Conservation (phyloP, 2,329 filamentous ascomycete species). For the Neonectria coccinea region DNA sequence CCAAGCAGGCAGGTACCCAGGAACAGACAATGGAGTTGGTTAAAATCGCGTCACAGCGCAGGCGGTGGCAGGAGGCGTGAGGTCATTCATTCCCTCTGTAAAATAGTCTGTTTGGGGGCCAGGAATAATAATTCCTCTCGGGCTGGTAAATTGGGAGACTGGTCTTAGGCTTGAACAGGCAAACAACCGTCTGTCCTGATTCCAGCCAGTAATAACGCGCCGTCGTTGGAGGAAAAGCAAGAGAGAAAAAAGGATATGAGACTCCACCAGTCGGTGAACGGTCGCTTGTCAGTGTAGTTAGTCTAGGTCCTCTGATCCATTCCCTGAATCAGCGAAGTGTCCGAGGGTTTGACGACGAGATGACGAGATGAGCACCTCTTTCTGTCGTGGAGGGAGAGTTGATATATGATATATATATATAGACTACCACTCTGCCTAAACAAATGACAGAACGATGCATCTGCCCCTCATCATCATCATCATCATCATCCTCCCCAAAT, state of each 20-base stretch:
- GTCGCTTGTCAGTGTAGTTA: slow-evolving; percentile 2
- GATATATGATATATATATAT: background rate
- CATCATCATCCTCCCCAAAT: slow-evolving; percentile 3
- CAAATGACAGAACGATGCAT: too few relatives aligned
- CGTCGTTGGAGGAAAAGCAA: slow-evolving; percentile 8
- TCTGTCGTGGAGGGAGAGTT: background rate
- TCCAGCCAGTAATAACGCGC: slow-evolving; percentile 10
- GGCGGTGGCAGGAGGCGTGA: slow-evolving; percentile 28
- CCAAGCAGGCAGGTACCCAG: background rate
- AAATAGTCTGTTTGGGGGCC: background rate
- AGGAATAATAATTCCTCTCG: background rate
- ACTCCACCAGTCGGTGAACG: slow-evolving; percentile 24
- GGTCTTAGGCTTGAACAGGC: slow-evolving; percentile 6
- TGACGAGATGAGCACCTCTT: background rate
- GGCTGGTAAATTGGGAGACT: background rate
- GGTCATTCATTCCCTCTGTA: slow-evolving; percentile 40
- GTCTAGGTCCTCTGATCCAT: background rate
- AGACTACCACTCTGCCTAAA: background rate
- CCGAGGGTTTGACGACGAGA: background rate
- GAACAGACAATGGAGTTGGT: background rate
- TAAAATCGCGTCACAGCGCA: background rate
- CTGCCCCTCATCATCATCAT: slow-evolving; percentile 5
- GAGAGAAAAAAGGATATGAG: slow-evolving; percentile 7
- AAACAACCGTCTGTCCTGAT: background rate
- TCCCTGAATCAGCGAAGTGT: background rate